A percentile compares a stretch with the other conserved stretches of the same genome.
These are phyloP conservation scores for Dictyophora rubrovolvata DNA, from an alignment of 768 basidiomycete species.

Conservation along the genomic window DNA sequence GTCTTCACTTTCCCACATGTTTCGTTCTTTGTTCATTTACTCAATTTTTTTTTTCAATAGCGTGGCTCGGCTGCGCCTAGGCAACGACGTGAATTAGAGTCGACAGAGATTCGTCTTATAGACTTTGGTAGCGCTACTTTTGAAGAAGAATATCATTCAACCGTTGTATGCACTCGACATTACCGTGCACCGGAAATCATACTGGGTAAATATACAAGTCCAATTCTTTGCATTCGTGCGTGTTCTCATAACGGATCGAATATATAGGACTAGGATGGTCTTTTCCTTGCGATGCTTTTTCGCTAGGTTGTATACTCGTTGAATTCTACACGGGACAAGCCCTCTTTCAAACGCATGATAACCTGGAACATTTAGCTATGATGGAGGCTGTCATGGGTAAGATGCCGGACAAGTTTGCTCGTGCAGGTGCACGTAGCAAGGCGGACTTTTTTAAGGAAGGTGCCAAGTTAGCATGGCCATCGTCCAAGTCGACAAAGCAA, in stretches of 20 bases:
- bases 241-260: slow-evolving; percentile 9
- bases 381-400: slow-evolving; percentile 99
- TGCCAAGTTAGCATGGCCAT: slow-evolving; percentile 84
- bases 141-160: slow-evolving; percentile 95
- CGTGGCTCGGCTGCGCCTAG: slow-evolving; percentile 60
- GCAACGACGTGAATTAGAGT: slow-evolving; percentile 67
- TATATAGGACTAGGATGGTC: slow-evolving; percentile 91
- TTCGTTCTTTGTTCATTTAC: slow-evolving; percentile 3
- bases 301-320: slow-evolving; percentile 95
- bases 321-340: slow-evolving; percentile 98
- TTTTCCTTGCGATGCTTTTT: slow-evolving; percentile 97
- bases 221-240: slow-evolving; percentile 2
- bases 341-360: slow-evolving; percentile 99
- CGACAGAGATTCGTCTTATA: slow-evolving; percentile 89
- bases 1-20: slow-evolving; percentile 8
- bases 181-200: slow-evolving; percentile 99
- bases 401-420: slow-evolving; percentile 82
- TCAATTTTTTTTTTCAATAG: slow-evolving; percentile 8
- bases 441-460: slow-evolving; percentile 91
- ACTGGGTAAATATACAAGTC: slow-evolving; percentile 53
- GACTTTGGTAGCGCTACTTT: slow-evolving; percentile 99
- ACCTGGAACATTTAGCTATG: slow-evolving; percentile 98
- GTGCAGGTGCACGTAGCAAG: slow-evolving; percentile 66
- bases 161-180: slow-evolving; percentile 94
- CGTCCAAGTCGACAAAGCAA: slow-evolving; percentile 75